Conservation (phyloP, 495 filamentous ascomycete species). For the Echria macrotheca region DNA sequence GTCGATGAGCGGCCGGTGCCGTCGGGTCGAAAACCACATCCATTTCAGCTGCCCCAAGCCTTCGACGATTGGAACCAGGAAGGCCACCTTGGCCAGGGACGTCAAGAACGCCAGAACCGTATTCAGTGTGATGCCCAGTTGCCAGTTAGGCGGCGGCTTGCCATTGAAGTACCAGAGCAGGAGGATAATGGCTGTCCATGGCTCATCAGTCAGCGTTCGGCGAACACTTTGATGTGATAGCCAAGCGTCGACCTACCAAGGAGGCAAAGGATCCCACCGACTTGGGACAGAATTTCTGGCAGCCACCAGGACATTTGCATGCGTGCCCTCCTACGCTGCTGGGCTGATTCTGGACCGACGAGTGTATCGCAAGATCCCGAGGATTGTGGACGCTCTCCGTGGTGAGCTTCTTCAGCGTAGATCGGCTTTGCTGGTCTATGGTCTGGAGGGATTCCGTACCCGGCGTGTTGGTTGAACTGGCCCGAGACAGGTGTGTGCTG, state of each 20-base stretch:
- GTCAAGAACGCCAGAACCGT: slow-evolving; percentile 39
- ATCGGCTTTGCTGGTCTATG: no score
- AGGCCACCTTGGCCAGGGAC: slow-evolving; percentile 34
- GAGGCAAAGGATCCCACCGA: slow-evolving; percentile 7
- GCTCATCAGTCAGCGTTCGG: no score
- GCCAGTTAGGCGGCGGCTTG: slow-evolving; percentile 34
- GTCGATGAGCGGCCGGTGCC: slow-evolving; percentile 32
- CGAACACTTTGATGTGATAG: no score
- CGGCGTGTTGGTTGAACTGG: no score
- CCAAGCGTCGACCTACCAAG: slow-evolving; percentile 7
- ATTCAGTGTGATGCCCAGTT: slow-evolving; percentile 42
- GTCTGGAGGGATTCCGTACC: no score
- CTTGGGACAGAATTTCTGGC: slow-evolving; percentile 11
- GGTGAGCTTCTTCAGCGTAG: no score
- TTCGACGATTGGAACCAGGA: slow-evolving; percentile 36
- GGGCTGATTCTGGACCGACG: neutral
- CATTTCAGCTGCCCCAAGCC: slow-evolving; percentile 42
- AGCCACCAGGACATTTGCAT: slow-evolving; percentile 8
- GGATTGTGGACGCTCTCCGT: neutral
- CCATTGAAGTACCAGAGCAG: slow-evolving; percentile 34
- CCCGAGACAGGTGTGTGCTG: no score
- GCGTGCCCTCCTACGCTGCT: slow-evolving; percentile 5
- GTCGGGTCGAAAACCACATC: slow-evolving; percentile 36
- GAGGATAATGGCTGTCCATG: no score
- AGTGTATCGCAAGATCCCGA: neutral